Conservation (phyloP, 164 flowering plant genomes). For the Umbellularia californica region DNA sequence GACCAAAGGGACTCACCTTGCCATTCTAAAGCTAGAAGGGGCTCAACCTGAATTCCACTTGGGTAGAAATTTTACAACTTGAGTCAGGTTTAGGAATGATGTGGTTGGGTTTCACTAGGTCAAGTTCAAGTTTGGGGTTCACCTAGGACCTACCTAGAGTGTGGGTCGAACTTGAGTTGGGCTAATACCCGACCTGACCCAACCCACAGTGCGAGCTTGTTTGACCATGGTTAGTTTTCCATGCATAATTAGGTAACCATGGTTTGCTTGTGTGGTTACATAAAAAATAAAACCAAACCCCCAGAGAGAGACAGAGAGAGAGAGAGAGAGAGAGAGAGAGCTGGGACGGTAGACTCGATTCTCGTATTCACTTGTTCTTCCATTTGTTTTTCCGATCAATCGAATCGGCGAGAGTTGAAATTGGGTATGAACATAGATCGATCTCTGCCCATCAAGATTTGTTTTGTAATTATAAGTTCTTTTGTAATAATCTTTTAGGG, state of each 20-base stretch:
- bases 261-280: slow-evolving; percentile 12
- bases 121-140: no score
- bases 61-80: no score
- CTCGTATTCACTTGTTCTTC: slow-evolving; percentile 1
- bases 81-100: no score
- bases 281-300: slow-evolving; percentile 4
- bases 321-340: background rate
- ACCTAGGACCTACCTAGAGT: no score
- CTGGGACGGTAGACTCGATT: background rate
- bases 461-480: background rate
- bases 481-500: slow-evolving; percentile 8
- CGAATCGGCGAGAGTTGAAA: slow-evolving; percentile 8
- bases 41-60: no score
- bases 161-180: no score
- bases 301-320: background rate
- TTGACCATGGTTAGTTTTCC: slow-evolving; percentile 12
- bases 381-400: background rate
- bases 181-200: no score
- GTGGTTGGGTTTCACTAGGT: no score
- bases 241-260: slow-evolving; percentile 11
- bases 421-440: slow-evolving; percentile 13
- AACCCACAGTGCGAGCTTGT: background rate
- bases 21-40: no score
- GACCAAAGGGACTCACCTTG: no score
- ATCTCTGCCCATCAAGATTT: background rate